A percentile compares a stretch with the other conserved stretches of the same genome.
Evolutionary conservation across 768 basidiomycete genomes (phyloP).

Genomic region (Lactarius sp.): DNA sequence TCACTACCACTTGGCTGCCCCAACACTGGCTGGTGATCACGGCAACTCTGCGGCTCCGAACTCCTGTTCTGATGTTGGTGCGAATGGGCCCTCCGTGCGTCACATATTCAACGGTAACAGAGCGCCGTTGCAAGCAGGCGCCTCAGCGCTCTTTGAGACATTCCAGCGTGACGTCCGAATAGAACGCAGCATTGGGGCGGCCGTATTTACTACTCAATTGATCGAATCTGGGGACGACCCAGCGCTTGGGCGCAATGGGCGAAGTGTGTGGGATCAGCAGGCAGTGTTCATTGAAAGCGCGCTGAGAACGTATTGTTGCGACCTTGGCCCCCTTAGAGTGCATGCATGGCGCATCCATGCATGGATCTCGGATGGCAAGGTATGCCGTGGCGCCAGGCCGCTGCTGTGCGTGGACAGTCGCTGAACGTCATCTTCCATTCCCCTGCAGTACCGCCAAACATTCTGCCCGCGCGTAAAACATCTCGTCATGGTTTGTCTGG

Average conservation of each 20-base stretch:
- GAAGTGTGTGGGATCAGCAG: conserved; percentile 5
- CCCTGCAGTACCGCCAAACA: conserved; percentile 8
- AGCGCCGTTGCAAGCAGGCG: conserved; percentile 5
- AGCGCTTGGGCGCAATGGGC: conserved; percentile 5
- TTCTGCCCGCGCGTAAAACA: conserved; percentile 9
- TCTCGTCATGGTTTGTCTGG: conserved; percentile 19
- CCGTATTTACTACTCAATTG: background rate
- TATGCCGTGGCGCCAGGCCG: background rate
- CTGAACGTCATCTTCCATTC: background rate
- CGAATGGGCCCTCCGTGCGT: conserved; percentile 5
- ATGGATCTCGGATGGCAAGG: conserved; percentile 23
- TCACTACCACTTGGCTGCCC: conserved; percentile 3
- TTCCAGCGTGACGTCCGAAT: conserved; percentile 23
- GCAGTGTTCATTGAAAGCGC: conserved; percentile 7
- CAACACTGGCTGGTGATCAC: background rate
- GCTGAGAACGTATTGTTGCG: conserved; percentile 2
- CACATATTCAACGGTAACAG: conserved; percentile 24
- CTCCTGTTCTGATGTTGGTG: background rate
- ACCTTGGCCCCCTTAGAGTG: conserved; percentile 8
- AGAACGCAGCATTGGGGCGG: conserved; percentile 13
- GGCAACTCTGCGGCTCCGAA: background rate
- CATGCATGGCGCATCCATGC: conserved; percentile 12
- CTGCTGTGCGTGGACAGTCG: background rate
- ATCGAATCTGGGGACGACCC: conserved; percentile 3
- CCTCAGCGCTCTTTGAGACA: conserved; percentile 18